These are phyloP conservation scores for Isabelozyma pseudorhagii DNA, from an alignment of 805 yeast species.

Conservation along the genomic window DNA sequence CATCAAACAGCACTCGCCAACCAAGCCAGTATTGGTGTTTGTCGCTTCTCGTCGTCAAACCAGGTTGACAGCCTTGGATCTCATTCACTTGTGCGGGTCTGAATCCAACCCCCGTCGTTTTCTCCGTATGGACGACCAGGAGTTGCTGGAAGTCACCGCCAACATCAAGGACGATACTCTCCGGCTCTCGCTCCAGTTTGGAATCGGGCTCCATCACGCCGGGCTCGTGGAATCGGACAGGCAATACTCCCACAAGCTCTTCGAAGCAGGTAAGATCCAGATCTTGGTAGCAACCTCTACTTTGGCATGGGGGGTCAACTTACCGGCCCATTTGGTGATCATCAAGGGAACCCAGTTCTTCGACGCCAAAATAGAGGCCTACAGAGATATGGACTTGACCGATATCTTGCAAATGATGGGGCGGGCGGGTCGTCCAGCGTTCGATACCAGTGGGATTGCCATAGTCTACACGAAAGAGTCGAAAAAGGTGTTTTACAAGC, in stretches of 20 bases:
- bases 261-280: constrained; percentile 69
- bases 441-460: constrained; percentile 74
- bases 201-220: constrained; percentile 81
- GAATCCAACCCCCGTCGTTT: constrained; percentile 75
- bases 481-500: constrained; percentile 73
- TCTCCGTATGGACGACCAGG: constrained; percentile 61
- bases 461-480: constrained; percentile 74
- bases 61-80: constrained; percentile 72
- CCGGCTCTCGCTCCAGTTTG: constrained; percentile 68
- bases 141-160: constrained; percentile 47
- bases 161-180: constrained; percentile 82
- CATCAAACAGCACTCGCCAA: constrained; percentile 85
- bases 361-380: constrained; percentile 62
- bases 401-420: constrained; percentile 86
- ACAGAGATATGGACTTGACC: constrained; percentile 77
- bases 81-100: constrained; percentile 75
- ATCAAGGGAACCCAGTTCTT: constrained; percentile 74
- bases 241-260: constrained; percentile 64
- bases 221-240: constrained; percentile 75
- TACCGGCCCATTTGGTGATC: constrained; percentile 76
- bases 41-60: constrained; percentile 85
- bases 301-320: constrained; percentile 82
- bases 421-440: constrained; percentile 80
- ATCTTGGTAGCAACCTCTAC: constrained; percentile 78
- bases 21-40: constrained; percentile 78